Percentiles rank a stretch among this genome's conserved stretches.
These are phyloP conservation scores for Phaeosphaeria sp. DNA, from an alignment of 2,329 filamentous ascomycete genomes.

Conservation along the genomic window DNA sequence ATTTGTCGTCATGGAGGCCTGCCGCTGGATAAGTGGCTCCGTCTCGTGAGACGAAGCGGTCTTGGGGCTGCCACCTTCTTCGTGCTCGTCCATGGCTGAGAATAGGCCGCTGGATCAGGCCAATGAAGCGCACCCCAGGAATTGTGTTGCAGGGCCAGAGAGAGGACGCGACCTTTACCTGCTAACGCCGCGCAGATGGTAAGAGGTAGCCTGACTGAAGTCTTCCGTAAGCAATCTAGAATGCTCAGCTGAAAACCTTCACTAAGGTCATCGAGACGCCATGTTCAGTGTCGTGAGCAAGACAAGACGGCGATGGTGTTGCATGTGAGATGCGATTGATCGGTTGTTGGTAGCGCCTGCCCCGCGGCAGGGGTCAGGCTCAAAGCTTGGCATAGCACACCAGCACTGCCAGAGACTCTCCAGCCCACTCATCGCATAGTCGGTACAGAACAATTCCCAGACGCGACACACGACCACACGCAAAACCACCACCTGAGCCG, in stretches of 20 bases:
- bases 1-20: conserved; percentile 19
- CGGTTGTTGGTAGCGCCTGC: conserved; percentile 16
- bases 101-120: background rate
- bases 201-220: no score
- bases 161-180: no score
- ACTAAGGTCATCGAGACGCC: no score
- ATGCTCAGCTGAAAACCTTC: no score
- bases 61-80: conserved; percentile 17
- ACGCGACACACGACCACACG: conserved; percentile 20
- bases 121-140: no score
- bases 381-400: conserved; percentile 8
- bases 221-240: no score
- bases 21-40: conserved; percentile 35
- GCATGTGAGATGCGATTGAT: background rate
- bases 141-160: no score
- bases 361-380: conserved; percentile 13
- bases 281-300: background rate
- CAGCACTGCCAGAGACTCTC: conserved; percentile 6
- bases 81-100: background rate
- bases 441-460: conserved; percentile 22
- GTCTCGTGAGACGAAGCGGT: conserved; percentile 22
- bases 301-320: background rate
- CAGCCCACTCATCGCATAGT: conserved; percentile 4
- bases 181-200: no score
- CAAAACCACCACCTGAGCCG: conserved; percentile 13